Conservation (phyloP, 345 rosid genomes). For the Corchorus capsularis region DNA sequence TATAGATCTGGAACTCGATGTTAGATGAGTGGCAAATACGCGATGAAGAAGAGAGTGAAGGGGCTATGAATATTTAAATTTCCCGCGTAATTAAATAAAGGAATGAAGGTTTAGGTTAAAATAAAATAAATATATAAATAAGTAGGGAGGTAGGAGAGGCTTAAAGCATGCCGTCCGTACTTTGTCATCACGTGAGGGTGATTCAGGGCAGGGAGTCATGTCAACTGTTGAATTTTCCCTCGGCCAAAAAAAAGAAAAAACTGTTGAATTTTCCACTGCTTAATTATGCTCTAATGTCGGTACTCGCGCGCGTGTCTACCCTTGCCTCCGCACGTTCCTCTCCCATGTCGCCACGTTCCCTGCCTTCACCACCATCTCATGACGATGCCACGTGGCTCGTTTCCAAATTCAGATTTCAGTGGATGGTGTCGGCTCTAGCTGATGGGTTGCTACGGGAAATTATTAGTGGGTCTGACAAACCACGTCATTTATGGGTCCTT, state of each 20-base stretch:
- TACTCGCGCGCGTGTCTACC: constrained; percentile 9
- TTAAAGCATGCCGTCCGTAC: constrained; percentile 26
- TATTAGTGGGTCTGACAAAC: no score
- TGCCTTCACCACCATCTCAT: background rate
- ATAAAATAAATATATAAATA: no score
- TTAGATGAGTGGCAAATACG: background rate
- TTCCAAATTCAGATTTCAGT: no score
- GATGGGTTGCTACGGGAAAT: no score
- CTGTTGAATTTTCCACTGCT: background rate
- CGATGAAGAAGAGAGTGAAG: constrained; percentile 9
- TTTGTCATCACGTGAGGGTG: constrained; percentile 16
- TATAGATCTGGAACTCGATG: background rate
- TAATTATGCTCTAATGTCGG: background rate
- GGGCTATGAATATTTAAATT: constrained; percentile 1
- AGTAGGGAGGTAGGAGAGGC: background rate
- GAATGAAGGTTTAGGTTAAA: background rate
- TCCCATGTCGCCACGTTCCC: constrained; percentile 22
- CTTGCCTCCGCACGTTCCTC: background rate
- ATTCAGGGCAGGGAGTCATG: background rate
- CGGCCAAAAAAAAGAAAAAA: no score
- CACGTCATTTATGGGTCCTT: no score
- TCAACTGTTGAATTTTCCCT: background rate
- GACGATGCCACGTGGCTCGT: no score
- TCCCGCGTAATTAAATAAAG: constrained; percentile 1
- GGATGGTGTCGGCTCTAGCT: no score